A percentile compares a stretch with the other conserved stretches of the same genome.
Evolutionary conservation across 2,329 filamentous ascomycete species (phyloP).

Genomic region (Botryotinia calthae): DNA sequence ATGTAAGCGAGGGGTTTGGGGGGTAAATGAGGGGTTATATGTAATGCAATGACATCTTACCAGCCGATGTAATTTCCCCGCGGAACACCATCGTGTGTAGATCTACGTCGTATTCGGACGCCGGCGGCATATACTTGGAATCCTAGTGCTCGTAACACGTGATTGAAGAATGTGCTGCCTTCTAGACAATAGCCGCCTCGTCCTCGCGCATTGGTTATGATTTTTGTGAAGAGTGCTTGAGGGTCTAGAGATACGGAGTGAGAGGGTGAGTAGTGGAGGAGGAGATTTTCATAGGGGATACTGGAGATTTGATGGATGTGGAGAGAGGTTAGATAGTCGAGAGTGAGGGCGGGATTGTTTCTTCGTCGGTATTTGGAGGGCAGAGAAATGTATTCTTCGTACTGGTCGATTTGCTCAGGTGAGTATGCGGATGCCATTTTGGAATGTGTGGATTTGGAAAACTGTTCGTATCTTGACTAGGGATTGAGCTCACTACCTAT

Average conservation of each 20-base stretch:
- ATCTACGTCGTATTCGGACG: slow-evolving; percentile 31
- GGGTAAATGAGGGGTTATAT: not conserved
- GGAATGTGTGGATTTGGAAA: not conserved
- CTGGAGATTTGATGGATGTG: slow-evolving; percentile 31
- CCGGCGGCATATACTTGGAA: slow-evolving; percentile 56
- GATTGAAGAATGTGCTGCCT: slow-evolving; percentile 52
- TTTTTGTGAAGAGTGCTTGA: slow-evolving; percentile 34
- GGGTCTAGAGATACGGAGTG: slow-evolving; percentile 30
- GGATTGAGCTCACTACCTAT: not conserved
- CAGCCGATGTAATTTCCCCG: slow-evolving; percentile 33
- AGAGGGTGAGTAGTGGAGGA: slow-evolving; percentile 31
- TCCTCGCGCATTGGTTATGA: slow-evolving; percentile 34
- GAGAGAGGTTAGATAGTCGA: slow-evolving; percentile 30
- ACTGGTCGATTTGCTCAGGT: slow-evolving; percentile 27
- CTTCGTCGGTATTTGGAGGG: slow-evolving; percentile 24
- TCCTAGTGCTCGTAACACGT: slow-evolving; percentile 51
- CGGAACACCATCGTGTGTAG: slow-evolving; percentile 27
- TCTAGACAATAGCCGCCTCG: slow-evolving; percentile 63
- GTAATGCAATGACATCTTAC: slow-evolving; percentile 20
- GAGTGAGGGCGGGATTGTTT: slow-evolving; percentile 25
- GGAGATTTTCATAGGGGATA: slow-evolving; percentile 35
- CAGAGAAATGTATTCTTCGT: slow-evolving; percentile 30
- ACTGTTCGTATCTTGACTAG: not conserved
- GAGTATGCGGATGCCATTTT: slow-evolving; percentile 28
- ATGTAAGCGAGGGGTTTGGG: not conserved